Evolutionary conservation across 352 stramenopile species (phyloP), one percentile per base, ranked within the genome.

Genomic region (Phytopythium oedochilum): DNA sequence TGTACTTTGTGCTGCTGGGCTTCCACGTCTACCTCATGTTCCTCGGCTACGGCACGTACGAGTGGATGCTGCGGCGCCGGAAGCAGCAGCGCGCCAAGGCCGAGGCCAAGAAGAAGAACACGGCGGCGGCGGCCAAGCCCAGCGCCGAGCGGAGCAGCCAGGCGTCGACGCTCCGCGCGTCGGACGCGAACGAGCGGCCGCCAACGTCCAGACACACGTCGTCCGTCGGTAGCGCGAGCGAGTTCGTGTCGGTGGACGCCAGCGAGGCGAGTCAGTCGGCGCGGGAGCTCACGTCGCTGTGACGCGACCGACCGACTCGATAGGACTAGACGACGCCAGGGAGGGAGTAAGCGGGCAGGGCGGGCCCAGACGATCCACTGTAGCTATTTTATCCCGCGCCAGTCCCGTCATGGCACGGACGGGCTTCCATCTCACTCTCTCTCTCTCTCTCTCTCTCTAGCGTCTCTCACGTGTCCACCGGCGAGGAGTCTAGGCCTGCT

Each of bases 21-120:
- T 94, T 94, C 58, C 85, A 94, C 63, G 38, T 94, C 0, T 92
- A 76, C 48, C 78, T 94, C 54, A 75, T 82, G 64, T 71, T 79
- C 28, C 68, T 92, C 53, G 85, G 85, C 22, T 93, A 88, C 58
- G 85, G 85, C 46, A 94, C 85, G 38, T 94, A 94, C 68, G 85
- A 94, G 64, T 94, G 83, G 83, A 92, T 92, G 78, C 61, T 94
- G 57, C 80, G 80, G 32, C 83, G 81, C 12, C 83, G 85, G 15
- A 85, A 83, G 38, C 69, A 75, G 42, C 74, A 86, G 43, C 81
- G 81, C 10, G 75, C 73, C 52, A 86, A 87, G 55, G 59, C 77
- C 8, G 76, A 79, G n/a, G 78, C 71, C 10, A 68, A 68, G 52
- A 86, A 74, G 23, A n/a, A n/a, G n/a, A n/a, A n/a, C n/a, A n/a